Evolutionary conservation across 495 filamentous ascomycete genomes (phyloP).

Genomic region (Penicillium canariense): DNA sequence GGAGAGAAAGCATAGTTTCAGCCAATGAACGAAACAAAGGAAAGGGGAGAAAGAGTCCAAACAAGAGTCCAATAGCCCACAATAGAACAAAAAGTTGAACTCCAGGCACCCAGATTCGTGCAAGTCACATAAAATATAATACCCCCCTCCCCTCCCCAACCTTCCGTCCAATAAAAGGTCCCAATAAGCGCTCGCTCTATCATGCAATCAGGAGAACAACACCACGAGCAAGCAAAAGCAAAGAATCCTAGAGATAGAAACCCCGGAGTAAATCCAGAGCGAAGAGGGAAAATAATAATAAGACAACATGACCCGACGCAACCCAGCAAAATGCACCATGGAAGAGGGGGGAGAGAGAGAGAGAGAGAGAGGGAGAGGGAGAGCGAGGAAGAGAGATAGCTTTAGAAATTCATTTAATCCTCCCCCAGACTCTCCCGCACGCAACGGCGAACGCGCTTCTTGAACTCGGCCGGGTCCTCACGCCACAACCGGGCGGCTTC

Average conservation of each 20-base stretch:
- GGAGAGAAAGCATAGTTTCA: not conserved
- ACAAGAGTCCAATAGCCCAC: not conserved
- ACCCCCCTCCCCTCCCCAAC: not conserved
- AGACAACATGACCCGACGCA: slow-evolving; percentile 2
- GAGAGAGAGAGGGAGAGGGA: not conserved
- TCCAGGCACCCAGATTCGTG: slow-evolving; percentile 7
- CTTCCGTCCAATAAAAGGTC: not conserved
- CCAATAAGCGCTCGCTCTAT: slow-evolving; percentile 22
- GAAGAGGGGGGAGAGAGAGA: not conserved
- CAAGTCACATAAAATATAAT: not conserved
- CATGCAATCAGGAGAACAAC: slow-evolving; percentile 22
- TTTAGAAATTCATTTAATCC: slow-evolving; percentile 43
- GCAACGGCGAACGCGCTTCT: slow-evolving; percentile 69
- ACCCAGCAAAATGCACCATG: slow-evolving; percentile 23
- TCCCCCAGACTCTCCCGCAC: slow-evolving; percentile 84
- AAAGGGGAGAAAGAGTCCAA: not conserved
- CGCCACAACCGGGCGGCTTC: slow-evolving; percentile 88
- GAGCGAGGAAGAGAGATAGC: slow-evolving; percentile 6
- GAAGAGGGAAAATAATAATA: slow-evolving; percentile 1
- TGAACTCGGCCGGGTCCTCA: slow-evolving; percentile 78
- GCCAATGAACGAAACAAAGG: no score
- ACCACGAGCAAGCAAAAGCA: slow-evolving; percentile 6
- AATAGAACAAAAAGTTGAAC: not conserved
- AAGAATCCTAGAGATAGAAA: not conserved
- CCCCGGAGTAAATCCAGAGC: not conserved